Evolutionary conservation across 129 eudicot genomes (phyloP), one percentile per base, ranked within the genome.

Genomic region (Artemisia argyi): DNA sequence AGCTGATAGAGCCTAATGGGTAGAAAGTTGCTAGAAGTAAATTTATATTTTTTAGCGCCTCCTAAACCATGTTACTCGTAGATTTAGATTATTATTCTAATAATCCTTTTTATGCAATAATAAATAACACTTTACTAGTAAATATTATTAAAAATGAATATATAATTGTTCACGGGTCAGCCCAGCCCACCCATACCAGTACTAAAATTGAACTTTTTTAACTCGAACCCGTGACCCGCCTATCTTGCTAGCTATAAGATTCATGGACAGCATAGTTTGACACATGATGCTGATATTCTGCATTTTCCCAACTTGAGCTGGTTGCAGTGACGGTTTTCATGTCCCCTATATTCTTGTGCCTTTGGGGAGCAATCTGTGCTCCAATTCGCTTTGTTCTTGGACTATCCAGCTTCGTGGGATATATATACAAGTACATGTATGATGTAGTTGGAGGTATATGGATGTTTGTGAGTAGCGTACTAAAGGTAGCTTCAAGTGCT

Each of bases 271-370:
- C 22, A 14, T 73, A 18, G 52, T 64, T 53, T 30, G 59, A 66
- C 7, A 3, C 61, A 68, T 68, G 56, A 17, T 35, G 63, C 32
- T 69, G 53, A 50, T 51, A 60, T 61, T 69, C 6, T 76, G 51
- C 16, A 13, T 32, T 61, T 30, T 46, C 17, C 42, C 15, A 70
- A 51, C 30, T 81, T 74, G 50, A 57, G 42, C 24, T 73, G 44
- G 44, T 56, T 84, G 91, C 95, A 94, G 98, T 85, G 8, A 73
- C 73, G 30, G 81, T 65, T 50, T 54, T 94, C 26, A 65, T 94
- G 76, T 83, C 76, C 76, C 98, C 97, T 12, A 54, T 94, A 64
- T 82, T 90, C 78, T 80, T 86, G 96, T 77, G 82, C 70, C 73
- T 86, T 24, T 84, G 82, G 79, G 86, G 81, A 42, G 42, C 88